Base-by-base conservation (phyloP, 2,329 filamentous ascomycete species). In the Aspergillus caelatus region DNA sequence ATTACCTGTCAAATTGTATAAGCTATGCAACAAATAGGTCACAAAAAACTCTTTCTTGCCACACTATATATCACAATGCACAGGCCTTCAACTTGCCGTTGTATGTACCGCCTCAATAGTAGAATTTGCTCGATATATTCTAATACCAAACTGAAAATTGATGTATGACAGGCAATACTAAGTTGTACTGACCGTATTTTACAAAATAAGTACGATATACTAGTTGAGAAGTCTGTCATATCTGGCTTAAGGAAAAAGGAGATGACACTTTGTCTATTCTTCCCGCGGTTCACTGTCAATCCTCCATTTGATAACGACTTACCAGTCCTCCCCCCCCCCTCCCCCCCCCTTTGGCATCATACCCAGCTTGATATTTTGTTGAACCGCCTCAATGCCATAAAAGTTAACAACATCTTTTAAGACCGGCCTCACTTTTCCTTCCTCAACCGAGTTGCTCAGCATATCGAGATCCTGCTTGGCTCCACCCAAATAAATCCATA, bases 401-500 rank as follows among this genome's bases (percentile, higher is more conserved):
- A 85, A 65, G 6, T 79, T 65, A 4, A 81, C 81, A 0, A 74
- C 74, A 2, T 75, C 79, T 16, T 78, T 77, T 10, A 78, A 76
- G 11, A 86, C 77, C 1, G 78, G 69, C 67, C 71, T 82, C 26
- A 85, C 70, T 66, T 81, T 81, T 0, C 79, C 0, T 81, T 82
- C 79, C 0, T 81, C 82, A 46, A 84, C 68, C 28, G 79, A 70
- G 58, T 79, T 78, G 0, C 77, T 78, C 1, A 77, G 72, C 60
- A 65, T 71, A 64, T 84, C 81, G 59, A 84, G 60, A 39, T 83
- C 81, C 68, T 79, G 78, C 12, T 70, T 2, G 78, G 75, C 0
- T 77, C 72, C 23, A 83, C 70, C 3, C 83, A 85, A 23, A 84
- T 68, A 39, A 83, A 79, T 14, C 77, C 75, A 53, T 83, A 78